Evolutionary conservation across 2,329 filamentous ascomycete species (phyloP), one percentile per base, ranked within the genome.

Genomic region (Teratosphaeria zuluensis): DNA sequence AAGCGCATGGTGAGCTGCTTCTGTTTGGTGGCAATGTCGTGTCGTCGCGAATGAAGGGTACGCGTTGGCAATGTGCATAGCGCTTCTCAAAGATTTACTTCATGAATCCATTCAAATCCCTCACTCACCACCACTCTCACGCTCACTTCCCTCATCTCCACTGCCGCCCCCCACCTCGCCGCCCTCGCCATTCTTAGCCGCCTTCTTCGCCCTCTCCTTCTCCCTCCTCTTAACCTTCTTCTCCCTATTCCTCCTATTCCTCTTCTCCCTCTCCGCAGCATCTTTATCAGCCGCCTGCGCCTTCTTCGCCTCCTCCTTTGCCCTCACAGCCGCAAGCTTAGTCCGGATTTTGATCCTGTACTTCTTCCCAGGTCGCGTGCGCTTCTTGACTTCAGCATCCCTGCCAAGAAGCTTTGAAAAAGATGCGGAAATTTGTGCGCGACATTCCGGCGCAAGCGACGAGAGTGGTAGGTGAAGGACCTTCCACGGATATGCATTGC

Each of bases 151-250:
- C 11, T 42, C 35, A 42, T 5, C n/a, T 16, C 3, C 35, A 5
- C 35, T 16, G 24, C 53, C 53, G 1, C 8, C 24, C 33, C 55
- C 42, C 6, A n/a, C 42, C 16, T 8, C n/a, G 19, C 42, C 42
- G 16, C 42, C 42, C n/a, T 48, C 42, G 32, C 16, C 56, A 46
- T 31, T 55, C 14, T 52, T 59, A 56, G 60, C 66, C 8, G 61
- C 63, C 58, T 71, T 71, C 64, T 70, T 72, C 9, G 68, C 70
- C 63, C 70, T 70, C 32, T 71, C 70, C 48, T 65, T 62, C 42
- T 65, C 62, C 60, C 66, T 68, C 60, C 69, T 71, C 63, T 72
- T 73, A 16, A 69, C 63, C 60, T 72, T 72, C 67, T 72, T 72
- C 56, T 72, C 69, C 6, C 70, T 63, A 59, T 73, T 73, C 28